Base-by-base conservation (phyloP, 257 asterid species). In the Verbascum thapsus region DNA sequence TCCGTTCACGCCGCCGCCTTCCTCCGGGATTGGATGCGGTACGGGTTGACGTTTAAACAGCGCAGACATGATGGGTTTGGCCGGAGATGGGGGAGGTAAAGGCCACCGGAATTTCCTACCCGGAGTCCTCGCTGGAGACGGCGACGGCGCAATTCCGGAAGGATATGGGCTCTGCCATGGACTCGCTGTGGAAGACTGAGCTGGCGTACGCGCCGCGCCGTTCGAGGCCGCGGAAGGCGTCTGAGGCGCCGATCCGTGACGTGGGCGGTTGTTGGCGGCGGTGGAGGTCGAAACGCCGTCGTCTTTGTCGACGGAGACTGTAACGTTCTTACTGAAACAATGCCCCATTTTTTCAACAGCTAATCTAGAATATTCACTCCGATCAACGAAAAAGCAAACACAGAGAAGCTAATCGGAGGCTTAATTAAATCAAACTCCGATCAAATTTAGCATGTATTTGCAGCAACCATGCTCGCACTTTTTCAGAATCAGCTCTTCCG, bases 161-260 rank as follows among this genome's bases (percentile, higher is more conserved):
- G 99, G 99, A 64, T 90, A 94, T 4, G 96, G 99, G 66, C 97
- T 94, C 85, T 90, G 99, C 83, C 85, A 94, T 18, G 99, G 99
- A 54, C 97, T 90, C 5, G 87, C 72, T 2, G 91, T 75, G 78
- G 81, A 91, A 2, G 90, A 88, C 32, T 79, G 83, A 58, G 87
- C 88, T 13, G 96, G 99, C 4, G 99, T 82, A 16, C 82, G 82
- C 20, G 73, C 76, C 10, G 72, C 72, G 6, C 96, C 98, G 38
- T 88, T 88, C 13, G 64, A 40, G 44, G 78, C 3, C 50, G 81
- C 56, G 47, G 86, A 40, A 7, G 83, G 83, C 30, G 83, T 73
- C 4, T 66, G 80, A 2, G 76, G 68, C 15, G 62, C 63, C 81
- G 92, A 63, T 75, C 78, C 74, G 4, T 39, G 72, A 35, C 53